phyloP scores from a whole-genome alignment of 208 protist species.

The Crithidia fasciculata region DNA sequence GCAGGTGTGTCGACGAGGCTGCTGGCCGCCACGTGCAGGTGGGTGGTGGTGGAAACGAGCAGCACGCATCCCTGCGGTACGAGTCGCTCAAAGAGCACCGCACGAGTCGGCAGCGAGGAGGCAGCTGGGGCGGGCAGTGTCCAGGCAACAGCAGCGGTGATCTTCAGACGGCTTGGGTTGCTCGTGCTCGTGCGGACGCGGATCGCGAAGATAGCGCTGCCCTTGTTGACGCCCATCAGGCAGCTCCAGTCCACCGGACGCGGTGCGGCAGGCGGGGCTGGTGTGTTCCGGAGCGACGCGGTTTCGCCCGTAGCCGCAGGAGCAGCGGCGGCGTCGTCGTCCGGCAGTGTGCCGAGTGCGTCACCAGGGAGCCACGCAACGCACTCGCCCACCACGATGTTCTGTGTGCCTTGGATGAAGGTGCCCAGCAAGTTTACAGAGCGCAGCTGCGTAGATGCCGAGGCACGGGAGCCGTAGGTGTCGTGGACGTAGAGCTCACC shows the following conservation, averaged over 20 bases:
- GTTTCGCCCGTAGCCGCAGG: not conserved
- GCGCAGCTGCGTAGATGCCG: conserved; percentile 41
- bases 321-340: not conserved
- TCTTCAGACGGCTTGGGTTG: conserved; percentile 14
- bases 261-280: not conserved
- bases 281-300: not conserved
- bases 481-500: conserved; percentile 68
- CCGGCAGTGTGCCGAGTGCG: not conserved
- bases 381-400: conserved; percentile 51
- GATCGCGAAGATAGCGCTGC: conserved; percentile 20
- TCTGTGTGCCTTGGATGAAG: conserved; percentile 18
- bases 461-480: conserved; percentile 29
- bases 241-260: conserved; percentile 20
- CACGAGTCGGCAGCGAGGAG: conserved; percentile 7
- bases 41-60: conserved; percentile 24
- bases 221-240: conserved; percentile 26
- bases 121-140: conserved; percentile 17
- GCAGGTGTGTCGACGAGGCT: conserved; percentile 1
- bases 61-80: conserved; percentile 14
- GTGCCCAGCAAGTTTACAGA: conserved; percentile 4
- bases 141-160: conserved; percentile 14
- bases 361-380: conserved; percentile 52
- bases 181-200: conserved; percentile 11
- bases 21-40: conserved; percentile 31
- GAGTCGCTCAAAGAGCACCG: conserved; percentile 12